Percentiles rank a stretch among this genome's conserved stretches.
These are phyloP conservation scores for Hortaea werneckii DNA, from an alignment of 2,329 filamentous ascomycete species.

Conservation along the genomic window DNA sequence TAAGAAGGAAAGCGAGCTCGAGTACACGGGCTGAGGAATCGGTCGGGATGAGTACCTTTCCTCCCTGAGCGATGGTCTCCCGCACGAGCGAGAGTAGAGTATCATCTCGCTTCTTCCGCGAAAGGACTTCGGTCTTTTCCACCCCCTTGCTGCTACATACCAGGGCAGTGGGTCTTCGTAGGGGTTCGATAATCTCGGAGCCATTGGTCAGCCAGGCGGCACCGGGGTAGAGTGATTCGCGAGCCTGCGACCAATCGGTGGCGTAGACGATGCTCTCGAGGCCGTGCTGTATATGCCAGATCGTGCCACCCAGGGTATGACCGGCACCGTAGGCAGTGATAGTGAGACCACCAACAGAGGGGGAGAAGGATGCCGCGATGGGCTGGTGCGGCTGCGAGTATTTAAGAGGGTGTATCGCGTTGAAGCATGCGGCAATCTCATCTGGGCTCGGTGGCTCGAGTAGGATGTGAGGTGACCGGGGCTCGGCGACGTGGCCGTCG, in stretches of 20 bases:
- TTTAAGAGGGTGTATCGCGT: slow-evolving; percentile 80
- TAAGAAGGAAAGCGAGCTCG: slow-evolving; percentile 82
- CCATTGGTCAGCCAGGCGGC: slow-evolving; percentile 85
- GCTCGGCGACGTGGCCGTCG: slow-evolving; percentile 31
- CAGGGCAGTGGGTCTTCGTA: slow-evolving; percentile 85
- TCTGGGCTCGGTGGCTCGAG: slow-evolving; percentile 65
- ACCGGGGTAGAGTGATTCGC: slow-evolving; percentile 86
- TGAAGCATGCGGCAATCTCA: slow-evolving; percentile 88
- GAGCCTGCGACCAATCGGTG: slow-evolving; percentile 96
- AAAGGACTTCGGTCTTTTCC: slow-evolving; percentile 52
- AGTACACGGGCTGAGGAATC: slow-evolving; percentile 92
- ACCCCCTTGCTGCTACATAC: slow-evolving; percentile 83
- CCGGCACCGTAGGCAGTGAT: slow-evolving; percentile 96
- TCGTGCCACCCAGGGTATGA: slow-evolving; percentile 89
- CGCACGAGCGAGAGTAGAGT: slow-evolving; percentile 70
- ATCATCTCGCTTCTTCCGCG: slow-evolving; percentile 73
- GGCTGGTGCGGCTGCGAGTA: slow-evolving; percentile 96
- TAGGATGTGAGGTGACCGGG: slow-evolving; percentile 51
- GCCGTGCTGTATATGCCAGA: slow-evolving; percentile 97
- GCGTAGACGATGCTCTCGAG: slow-evolving; percentile 96
- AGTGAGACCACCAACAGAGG: slow-evolving; percentile 79
- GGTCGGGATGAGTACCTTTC: slow-evolving; percentile 84
- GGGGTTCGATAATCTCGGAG: slow-evolving; percentile 84
- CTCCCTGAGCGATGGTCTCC: slow-evolving; percentile 69
- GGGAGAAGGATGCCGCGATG: slow-evolving; percentile 73